Evolutionary conservation across 495 filamentous ascomycete genomes (phyloP).

Genomic region (Choiromyces venosus): DNA sequence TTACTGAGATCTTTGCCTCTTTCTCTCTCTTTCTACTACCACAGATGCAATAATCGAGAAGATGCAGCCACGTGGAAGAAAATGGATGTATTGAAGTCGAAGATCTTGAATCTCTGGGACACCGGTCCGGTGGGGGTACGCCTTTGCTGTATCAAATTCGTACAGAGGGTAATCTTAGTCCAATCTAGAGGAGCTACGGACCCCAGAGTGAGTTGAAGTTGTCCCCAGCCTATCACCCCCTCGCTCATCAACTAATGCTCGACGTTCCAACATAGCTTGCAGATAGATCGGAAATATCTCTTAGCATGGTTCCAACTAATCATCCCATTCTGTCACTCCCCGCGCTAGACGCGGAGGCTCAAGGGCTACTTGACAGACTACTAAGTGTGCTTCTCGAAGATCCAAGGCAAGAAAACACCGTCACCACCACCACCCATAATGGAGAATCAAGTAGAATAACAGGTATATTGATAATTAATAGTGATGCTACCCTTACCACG

Average conservation of each 20-base stretch:
- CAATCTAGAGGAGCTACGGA: slow-evolving; percentile 84
- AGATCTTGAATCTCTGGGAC: slow-evolving; percentile 85
- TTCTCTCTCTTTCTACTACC: slow-evolving; percentile 33
- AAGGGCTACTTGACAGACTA: slow-evolving; percentile 81
- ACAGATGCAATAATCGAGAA: slow-evolving; percentile 73
- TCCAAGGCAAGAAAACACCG: slow-evolving; percentile 54
- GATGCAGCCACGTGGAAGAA: slow-evolving; percentile 77
- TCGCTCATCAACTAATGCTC: slow-evolving; percentile 41
- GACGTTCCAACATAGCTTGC: slow-evolving; percentile 54
- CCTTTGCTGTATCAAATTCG: slow-evolving; percentile 94
- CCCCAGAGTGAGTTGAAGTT: slow-evolving; percentile 61
- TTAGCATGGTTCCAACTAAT: slow-evolving; percentile 74
- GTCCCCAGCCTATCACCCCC: slow-evolving; percentile 11
- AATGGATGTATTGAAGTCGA: slow-evolving; percentile 82
- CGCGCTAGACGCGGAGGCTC: slow-evolving; percentile 83
- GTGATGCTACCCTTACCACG: slow-evolving; percentile 83
- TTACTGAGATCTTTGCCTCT: slow-evolving; percentile 40
- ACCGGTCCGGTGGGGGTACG: slow-evolving; percentile 66
- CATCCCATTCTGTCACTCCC: slow-evolving; percentile 70
- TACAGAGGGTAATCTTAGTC: slow-evolving; percentile 82
- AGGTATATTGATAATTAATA: slow-evolving; percentile 43
- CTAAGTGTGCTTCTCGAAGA: slow-evolving; percentile 83
- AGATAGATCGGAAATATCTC: slow-evolving; percentile 79
- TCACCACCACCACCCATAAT: background rate
- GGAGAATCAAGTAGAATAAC: slow-evolving; percentile 14